Conservation (phyloP, 441 rosid species). For the Jatropha podagrica region DNA sequence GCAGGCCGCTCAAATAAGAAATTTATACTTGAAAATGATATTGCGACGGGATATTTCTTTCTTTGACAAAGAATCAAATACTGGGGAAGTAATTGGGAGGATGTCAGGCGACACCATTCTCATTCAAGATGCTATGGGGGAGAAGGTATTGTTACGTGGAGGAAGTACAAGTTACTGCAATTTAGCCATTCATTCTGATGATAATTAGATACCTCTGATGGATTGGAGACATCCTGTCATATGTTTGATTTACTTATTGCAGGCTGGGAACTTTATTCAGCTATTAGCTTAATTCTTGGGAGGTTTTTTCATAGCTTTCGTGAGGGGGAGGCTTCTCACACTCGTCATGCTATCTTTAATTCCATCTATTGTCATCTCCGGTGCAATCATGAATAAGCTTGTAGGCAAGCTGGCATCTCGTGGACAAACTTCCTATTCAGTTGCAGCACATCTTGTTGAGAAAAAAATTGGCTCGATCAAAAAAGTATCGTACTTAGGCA, state of each 20-base stretch:
- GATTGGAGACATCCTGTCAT: neutral
- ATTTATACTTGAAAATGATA: conserved; percentile 61
- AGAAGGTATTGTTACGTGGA: conserved; percentile 45
- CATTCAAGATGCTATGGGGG: conserved; percentile 84
- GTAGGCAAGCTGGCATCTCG: conserved; percentile 53
- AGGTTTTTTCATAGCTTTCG: conserved; percentile 63
- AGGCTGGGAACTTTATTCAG: conserved; percentile 80
- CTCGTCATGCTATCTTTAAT: conserved; percentile 63
- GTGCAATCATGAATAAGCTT: conserved; percentile 40
- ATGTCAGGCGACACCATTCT: conserved; percentile 83
- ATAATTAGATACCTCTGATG: neutral
- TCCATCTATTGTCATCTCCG: conserved; percentile 61
- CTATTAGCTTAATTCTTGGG: conserved; percentile 51
- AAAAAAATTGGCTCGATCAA: conserved; percentile 72
- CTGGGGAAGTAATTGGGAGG: conserved; percentile 73
- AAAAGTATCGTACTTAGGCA: conserved; percentile 42
- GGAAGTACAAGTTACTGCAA: neutral
- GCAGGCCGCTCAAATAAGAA: conserved; percentile 65
- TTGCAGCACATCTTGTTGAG: conserved; percentile 58
- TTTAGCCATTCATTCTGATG: neutral
- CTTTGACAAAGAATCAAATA: conserved; percentile 66
- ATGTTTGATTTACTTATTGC: conserved; percentile 1
- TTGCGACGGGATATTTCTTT: conserved; percentile 74
- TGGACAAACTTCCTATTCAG: conserved; percentile 62
- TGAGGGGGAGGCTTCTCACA: conserved; percentile 75